A percentile compares a stretch with the other conserved stretches of the same genome.
Evolutionary conservation across 2,329 filamentous ascomycete species (phyloP).

Genomic region (Colletotrichum abscissum): DNA sequence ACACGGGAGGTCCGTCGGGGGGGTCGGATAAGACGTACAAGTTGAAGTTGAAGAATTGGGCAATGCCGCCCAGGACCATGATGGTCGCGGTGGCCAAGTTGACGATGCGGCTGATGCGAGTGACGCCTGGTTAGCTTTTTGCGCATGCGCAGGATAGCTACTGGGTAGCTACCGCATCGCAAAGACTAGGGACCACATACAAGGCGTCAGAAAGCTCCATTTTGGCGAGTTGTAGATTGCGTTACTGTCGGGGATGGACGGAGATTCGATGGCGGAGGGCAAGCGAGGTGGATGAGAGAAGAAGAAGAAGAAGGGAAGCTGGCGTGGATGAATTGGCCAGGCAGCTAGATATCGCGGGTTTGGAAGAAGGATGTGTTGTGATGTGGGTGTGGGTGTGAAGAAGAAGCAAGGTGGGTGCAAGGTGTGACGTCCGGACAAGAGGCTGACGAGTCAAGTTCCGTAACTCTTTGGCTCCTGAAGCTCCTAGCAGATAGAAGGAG

Average conservation of each 20-base stretch:
- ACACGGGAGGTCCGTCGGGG: slow-evolving; percentile 21
- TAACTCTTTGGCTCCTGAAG: slow-evolving; percentile 30
- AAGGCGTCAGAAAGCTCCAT: slow-evolving; percentile 97
- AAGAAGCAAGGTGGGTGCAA: slow-evolving; percentile 32
- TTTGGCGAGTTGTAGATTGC: slow-evolving; percentile 42
- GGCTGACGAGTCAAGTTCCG: slow-evolving; percentile 33
- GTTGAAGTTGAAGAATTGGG: slow-evolving; percentile 72
- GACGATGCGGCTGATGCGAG: slow-evolving; percentile 80
- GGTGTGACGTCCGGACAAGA: slow-evolving; percentile 33
- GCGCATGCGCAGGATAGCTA: slow-evolving; percentile 6
- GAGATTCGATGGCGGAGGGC: neutral
- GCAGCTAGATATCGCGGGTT: slow-evolving; percentile 30
- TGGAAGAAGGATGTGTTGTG: slow-evolving; percentile 12
- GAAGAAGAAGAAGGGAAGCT: slow-evolving; percentile 22
- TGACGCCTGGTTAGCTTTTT: slow-evolving; percentile 47
- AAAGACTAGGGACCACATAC: slow-evolving; percentile 63
- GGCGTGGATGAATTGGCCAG: slow-evolving; percentile 29
- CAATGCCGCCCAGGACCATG: slow-evolving; percentile 87
- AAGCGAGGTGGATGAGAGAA: neutral
- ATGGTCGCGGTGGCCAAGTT: slow-evolving; percentile 90
- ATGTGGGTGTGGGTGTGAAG: slow-evolving; percentile 12
- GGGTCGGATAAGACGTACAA: slow-evolving; percentile 62
- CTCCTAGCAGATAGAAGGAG: slow-evolving; percentile 35
- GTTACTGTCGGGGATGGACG: neutral
- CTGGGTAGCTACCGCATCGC: slow-evolving; percentile 5